Conservation (phyloP, 2,329 filamentous ascomycete species). For the Aspergillus awamori region DNA sequence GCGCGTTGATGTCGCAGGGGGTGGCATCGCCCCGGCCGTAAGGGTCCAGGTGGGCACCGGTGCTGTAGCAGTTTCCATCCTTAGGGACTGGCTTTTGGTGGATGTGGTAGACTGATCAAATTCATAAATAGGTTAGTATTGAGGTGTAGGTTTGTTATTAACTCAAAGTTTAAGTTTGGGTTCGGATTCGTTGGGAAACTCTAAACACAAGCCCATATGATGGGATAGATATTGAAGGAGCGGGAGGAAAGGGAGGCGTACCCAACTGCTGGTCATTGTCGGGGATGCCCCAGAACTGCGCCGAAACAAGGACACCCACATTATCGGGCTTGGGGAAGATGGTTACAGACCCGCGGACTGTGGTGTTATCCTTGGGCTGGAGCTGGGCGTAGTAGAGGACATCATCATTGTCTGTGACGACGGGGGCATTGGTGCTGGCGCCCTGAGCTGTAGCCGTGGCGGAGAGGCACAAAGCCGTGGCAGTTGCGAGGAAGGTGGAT, state of each 20-base stretch:
- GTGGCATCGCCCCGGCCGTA: constrained; percentile 65
- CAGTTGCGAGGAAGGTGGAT: neutral
- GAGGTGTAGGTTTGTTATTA: neutral
- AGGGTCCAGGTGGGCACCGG: constrained; percentile 71
- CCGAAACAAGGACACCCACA: constrained; percentile 60
- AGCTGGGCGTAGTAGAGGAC: constrained; percentile 60
- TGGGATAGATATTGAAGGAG: neutral
- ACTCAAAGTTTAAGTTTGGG: neutral
- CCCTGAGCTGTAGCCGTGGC: constrained; percentile 9
- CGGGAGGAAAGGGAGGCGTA: constrained; percentile 43
- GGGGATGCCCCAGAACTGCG: constrained; percentile 60
- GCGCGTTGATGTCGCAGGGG: constrained; percentile 60
- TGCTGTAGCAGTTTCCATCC: constrained; percentile 71
- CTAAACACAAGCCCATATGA: neutral
- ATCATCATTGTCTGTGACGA: constrained; percentile 61
- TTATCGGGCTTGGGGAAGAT: constrained; percentile 51
- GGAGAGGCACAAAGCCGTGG: constrained; percentile 12
- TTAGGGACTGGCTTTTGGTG: constrained; percentile 66
- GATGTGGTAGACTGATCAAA: constrained; percentile 65
- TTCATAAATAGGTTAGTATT: neutral
- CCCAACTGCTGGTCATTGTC: constrained; percentile 60
- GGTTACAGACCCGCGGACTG: constrained; percentile 57
- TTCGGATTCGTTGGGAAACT: constrained; percentile 12
- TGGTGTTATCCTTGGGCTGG: constrained; percentile 57
- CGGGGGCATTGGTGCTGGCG: constrained; percentile 37